Evolutionary conservation across 305 asterid genomes (phyloP).

Genomic region (Rubia tinctorum): DNA sequence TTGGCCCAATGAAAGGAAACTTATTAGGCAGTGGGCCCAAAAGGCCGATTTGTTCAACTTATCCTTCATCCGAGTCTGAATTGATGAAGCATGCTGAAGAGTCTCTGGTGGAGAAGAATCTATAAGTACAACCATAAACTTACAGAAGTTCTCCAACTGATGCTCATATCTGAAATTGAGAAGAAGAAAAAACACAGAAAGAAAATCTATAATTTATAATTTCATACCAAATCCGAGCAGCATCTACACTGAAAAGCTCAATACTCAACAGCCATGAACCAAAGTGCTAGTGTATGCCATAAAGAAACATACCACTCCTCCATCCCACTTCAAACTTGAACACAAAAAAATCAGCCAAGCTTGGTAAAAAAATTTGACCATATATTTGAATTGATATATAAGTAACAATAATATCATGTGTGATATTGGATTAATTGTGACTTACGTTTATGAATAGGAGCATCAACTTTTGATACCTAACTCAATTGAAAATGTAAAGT

Average conservation of each 20-base stretch:
- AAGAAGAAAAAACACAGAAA: neutral
- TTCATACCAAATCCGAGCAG: neutral
- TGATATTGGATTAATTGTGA: too few relatives aligned
- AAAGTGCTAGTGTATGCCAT: neutral
- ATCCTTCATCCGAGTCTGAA: constrained; percentile 61
- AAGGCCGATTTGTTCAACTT: constrained; percentile 62
- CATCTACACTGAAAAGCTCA: neutral
- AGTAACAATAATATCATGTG: too few relatives aligned
- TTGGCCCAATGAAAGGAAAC: constrained; percentile 72
- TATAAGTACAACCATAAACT: constrained; percentile 82
- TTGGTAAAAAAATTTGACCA: too few relatives aligned
- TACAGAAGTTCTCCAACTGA: constrained; percentile 71
- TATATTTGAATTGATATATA: too few relatives aligned
- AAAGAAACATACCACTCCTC: neutral
- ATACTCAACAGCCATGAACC: neutral
- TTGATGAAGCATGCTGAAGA: constrained; percentile 42
- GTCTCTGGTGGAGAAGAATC: constrained; percentile 85
- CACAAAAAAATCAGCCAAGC: too few relatives aligned
- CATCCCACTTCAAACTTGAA: too few relatives aligned
- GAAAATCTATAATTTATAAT: neutral
- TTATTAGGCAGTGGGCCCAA: constrained; percentile 70
- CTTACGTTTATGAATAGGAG: too few relatives aligned
- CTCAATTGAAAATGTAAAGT: neutral
- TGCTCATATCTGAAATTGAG: constrained; percentile 55
- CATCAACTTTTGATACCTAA: too few relatives aligned